phyloP scores from a whole-genome alignment of 2,329 filamentous ascomycete species.

The Colletotrichum chlorophyti region DNA sequence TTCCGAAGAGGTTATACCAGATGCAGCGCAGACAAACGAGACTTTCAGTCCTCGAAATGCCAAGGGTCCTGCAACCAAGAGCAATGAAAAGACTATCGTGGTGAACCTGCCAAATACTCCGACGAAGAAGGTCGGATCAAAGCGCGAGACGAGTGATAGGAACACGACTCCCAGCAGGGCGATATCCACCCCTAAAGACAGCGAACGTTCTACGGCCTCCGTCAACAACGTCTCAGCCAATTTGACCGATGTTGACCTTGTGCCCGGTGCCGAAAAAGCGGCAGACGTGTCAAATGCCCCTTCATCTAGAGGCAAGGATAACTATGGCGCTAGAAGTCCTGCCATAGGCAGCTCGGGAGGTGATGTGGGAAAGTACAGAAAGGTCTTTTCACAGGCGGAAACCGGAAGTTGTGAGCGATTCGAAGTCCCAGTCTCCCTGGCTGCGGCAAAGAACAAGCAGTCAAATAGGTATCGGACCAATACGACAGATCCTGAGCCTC shows the following conservation, averaged over 20 bases:
- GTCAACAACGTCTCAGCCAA: not conserved
- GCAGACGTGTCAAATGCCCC: too few relatives aligned
- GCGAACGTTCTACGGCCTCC: not conserved
- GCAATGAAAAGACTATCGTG: not conserved
- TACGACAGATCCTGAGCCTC: not conserved
- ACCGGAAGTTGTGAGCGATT: not conserved
- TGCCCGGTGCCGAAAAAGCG: too few relatives aligned
- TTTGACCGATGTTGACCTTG: not conserved
- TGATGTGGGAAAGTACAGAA: slow-evolving; percentile 4
- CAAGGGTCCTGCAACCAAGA: not conserved
- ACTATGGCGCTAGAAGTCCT: too few relatives aligned
- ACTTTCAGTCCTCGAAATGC: not conserved
- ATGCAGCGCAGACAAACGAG: slow-evolving; percentile 9
- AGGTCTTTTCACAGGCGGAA: not conserved
- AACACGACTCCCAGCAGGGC: not conserved
- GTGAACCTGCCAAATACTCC: slow-evolving; percentile 19
- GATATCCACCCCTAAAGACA: not conserved
- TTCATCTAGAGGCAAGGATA: too few relatives aligned
- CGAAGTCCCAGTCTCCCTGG: not conserved
- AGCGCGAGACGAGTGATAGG: too few relatives aligned
- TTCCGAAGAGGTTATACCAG: slow-evolving; percentile 35
- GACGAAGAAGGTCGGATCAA: not conserved
- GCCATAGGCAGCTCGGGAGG: too few relatives aligned
- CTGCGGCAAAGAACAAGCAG: not conserved
- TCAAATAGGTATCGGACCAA: not conserved